Base-by-base conservation (phyloP, 805 yeast genomes). In the Metschnikowia lochheadii region DNA sequence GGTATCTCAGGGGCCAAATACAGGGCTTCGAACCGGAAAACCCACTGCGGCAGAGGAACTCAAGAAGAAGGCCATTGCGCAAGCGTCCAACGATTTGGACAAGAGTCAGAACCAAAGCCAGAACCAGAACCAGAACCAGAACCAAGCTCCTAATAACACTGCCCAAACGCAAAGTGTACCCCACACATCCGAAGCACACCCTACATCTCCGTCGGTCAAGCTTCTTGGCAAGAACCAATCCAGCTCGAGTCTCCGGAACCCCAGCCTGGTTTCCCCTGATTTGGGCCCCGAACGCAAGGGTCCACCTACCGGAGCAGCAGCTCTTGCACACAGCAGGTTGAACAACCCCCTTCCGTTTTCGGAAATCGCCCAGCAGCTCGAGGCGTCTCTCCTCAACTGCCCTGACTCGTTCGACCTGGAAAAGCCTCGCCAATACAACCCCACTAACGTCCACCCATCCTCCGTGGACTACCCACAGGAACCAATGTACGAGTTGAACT, bases 381-480 rank as follows among this genome's bases (percentile, higher is more conserved):
- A 89, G 63, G 79, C 86, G 1, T 90, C 97, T 2, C 74, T 89
- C 52, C 73, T 88, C 58, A 87, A 87, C 61, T 89, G 97, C 65
- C 98, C 99, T 0, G 98, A 94, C 68, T 88, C 98, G 0, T 79
- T 84, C 51, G 96, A 92, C 64, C 85, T 96, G 2, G 97, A 92
- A 61, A 80, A 76, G 58, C 96, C 97, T 15, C 80, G 85, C 53
- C 78, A 80, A 64, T 84, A 89, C 64, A 80, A 79, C 44, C 92
- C 97, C 6, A 78, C 80, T 20, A 82, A 83, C 57, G 95, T 95
- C 48, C 95, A 87, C 63, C 96, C 97, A 26, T 89, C 96, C 6
- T 88, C 94, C 36, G 80, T 87, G 20, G 88, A 85, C 67, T 94
- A 89, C 69, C 99, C 99, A 2, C 89, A 84, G 63, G 94, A 87